Base-by-base conservation (phyloP, 331 rosid species). In the Acacia pycnantha region DNA sequence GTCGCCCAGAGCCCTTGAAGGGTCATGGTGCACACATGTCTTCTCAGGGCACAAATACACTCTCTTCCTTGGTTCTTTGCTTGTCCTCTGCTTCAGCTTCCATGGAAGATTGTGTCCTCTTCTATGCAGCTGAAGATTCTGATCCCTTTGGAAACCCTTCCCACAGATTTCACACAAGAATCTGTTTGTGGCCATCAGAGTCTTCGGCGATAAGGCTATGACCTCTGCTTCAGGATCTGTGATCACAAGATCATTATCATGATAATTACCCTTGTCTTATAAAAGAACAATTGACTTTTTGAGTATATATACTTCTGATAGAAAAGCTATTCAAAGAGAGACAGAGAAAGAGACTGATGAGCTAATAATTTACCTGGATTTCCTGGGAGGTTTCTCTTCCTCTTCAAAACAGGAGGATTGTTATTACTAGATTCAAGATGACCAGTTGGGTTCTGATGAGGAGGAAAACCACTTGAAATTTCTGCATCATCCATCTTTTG, bases 171-270 rank as follows among this genome's bases (percentile, higher is more conserved):
- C 98, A 27, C 98, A 94, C 50, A 92, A 81, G 87, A 94, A 94
- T 81, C 97, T 85, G 85, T 94, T 94, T 4, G 97, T 92, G 1
- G 98, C 97, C 98, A 94, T 92, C 15, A 94, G 84, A 6, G 98
- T 89, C 91, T 92, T 90, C 0, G 98, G 98, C 10, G 98, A 94
- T 37, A 94, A 79, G 58, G 97, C 97, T 86, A 94, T 88, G 11
- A 94, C 98, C 80, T 94, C 98, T 2, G 98, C 95, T 81, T 94
- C 95, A 77, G 98, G 98, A 94, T 94, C 98, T 94, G 88, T 51
- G 18, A 43, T 5, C 11, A n/a, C 6, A 6, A 29, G 7, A 76
- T 56, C 44, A 74, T 51, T 82, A 72, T 29, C 35, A 69, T 11
- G 53, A 48, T 14, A 67, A 16, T 24, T 24, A 33, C 11, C 69